Evolutionary conservation across 2,329 filamentous ascomycete genomes (phyloP).

Genomic region (Fusarium camptoceras): DNA sequence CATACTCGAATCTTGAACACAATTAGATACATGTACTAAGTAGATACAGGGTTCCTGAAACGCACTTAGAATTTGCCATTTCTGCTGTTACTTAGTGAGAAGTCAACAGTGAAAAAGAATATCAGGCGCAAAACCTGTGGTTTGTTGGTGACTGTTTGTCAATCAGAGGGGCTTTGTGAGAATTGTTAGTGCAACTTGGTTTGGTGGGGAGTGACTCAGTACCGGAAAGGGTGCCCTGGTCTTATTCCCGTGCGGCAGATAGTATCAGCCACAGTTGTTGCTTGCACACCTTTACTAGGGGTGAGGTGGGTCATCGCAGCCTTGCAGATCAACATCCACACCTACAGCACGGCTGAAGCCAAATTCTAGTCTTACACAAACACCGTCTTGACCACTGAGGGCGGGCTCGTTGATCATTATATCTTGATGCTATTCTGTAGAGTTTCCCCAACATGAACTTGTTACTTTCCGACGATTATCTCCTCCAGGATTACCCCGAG

Average conservation of each 20-base stretch:
- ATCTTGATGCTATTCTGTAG: background rate
- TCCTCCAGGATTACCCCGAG: constrained; percentile 87
- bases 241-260: constrained; percentile 5
- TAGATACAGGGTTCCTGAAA: background rate
- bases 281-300: constrained; percentile 26
- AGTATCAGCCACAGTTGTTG: constrained; percentile 30
- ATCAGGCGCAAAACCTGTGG: constrained; percentile 3
- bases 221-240: background rate
- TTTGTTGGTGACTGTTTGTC: constrained; percentile 30
- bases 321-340: constrained; percentile 48
- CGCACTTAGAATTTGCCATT: constrained; percentile 69
- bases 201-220: constrained; percentile 17
- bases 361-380: constrained; percentile 37
- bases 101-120: constrained; percentile 3
- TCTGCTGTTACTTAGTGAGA: constrained; percentile 15
- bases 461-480: constrained; percentile 70
- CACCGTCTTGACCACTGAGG: constrained; percentile 31
- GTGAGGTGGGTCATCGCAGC: constrained; percentile 44
- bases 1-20: constrained; percentile 84
- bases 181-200: constrained; percentile 46
- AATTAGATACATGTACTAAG: constrained; percentile 22
- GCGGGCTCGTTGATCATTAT: constrained; percentile 17
- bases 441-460: constrained; percentile 63
- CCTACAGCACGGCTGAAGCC: constrained; percentile 42
- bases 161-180: constrained; percentile 39